Base-by-base conservation (phyloP, 805 yeast species). In the Kodamaea fukazawae region DNA sequence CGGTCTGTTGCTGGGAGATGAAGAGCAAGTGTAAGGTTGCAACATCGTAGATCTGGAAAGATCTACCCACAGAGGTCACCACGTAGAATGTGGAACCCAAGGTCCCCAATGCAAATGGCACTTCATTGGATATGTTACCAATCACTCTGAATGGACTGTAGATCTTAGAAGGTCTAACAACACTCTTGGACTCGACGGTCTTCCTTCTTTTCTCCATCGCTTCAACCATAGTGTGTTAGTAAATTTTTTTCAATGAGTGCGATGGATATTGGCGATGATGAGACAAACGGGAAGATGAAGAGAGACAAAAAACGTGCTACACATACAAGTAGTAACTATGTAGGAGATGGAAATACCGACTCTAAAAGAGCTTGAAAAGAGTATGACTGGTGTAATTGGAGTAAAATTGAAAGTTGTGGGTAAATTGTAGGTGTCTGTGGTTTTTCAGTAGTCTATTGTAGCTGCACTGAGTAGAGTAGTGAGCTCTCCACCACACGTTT, bases 21-120 rank as follows among this genome's bases (percentile, higher is more conserved):
- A 93, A 91, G 15, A 91, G 66, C 46, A 91, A 67, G 50, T 86
- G 93, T 46, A 91, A 67, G 5, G 86, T 87, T 23, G 91, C 79
- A 53, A 86, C 96, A 65, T 93, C 99, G 55, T 86, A 93, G 20
- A 93, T 87, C 60, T 91, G 98, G 67, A 93, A 87, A 1, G 91
- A 75, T 38, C 80, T 73, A 2, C 97, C 98, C 15, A 93, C 96
- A 32, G 86, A 81, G 0, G 98, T 91, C 12, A 83, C 95, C 29
- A 88, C 78, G 54, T 90, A 85, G 53, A 85, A 90, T 1, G 95
- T 80, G 11, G 86, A 75, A 38, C 99, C 99, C 43, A 91, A 71
- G 2, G 91, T 80, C 18, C 98, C 95, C 14, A 88, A 70, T 5
- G 96, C 86, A 57, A 90, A 87, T 2, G 98, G 98, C 2, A 75